Conservation (phyloP, 1,284 basidiomycete genomes). For the Gomphus sp. region DNA sequence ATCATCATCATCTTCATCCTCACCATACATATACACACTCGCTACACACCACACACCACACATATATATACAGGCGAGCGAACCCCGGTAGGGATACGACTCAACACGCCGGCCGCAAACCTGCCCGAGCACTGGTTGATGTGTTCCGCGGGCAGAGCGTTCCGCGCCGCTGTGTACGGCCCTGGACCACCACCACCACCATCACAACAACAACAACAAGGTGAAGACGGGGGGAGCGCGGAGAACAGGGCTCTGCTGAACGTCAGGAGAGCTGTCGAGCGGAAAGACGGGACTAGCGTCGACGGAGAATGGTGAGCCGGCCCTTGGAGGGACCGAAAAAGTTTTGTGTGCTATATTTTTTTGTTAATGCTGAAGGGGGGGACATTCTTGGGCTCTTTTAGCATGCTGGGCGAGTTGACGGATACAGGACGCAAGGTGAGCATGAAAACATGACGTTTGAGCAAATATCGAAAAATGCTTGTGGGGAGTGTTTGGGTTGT, state of each 20-base stretch:
- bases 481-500: no score
- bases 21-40: neutral
- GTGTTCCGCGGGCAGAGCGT: constrained; percentile 49
- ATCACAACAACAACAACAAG: no score
- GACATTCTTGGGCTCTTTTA: constrained; percentile 23
- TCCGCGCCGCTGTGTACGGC: constrained; percentile 38
- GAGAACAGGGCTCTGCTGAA: constrained; percentile 22
- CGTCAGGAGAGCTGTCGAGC: constrained; percentile 43
- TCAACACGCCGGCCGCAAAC: constrained; percentile 49
- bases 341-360: no score
- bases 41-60: neutral
- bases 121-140: constrained; percentile 65
- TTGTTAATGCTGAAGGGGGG: neutral
- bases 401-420: constrained; percentile 72
- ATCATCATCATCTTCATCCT: no score
- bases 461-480: no score
- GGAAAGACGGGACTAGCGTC: constrained; percentile 39
- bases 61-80: constrained; percentile 45
- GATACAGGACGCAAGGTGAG: constrained; percentile 63
- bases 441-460: neutral
- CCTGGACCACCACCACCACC: no score
- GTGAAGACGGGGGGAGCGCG: no score
- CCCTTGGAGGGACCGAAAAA: neutral
- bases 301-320: constrained; percentile 56
- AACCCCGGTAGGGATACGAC: constrained; percentile 58